Conservation (phyloP, 1,284 basidiomycete species). For the Malassezia cuniculi region DNA sequence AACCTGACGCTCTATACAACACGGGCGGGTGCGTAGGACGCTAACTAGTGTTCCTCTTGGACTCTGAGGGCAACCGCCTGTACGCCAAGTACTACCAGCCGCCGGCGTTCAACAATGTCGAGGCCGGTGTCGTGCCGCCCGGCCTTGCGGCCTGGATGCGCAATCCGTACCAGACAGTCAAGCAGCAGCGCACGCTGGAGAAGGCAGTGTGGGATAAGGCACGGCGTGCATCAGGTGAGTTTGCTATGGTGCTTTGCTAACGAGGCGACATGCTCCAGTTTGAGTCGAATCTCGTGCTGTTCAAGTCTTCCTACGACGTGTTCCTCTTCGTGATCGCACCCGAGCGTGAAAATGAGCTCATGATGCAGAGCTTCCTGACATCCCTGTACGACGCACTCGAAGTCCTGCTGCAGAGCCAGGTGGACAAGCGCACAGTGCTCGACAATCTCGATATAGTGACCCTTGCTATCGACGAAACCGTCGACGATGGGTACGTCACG, state of each 20-base stretch:
- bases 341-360: constrained; percentile 82
- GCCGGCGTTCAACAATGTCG: constrained; percentile 50
- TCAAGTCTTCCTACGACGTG: constrained; percentile 85
- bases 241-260: not conserved
- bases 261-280: constrained; percentile 73
- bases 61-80: constrained; percentile 83
- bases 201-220: constrained; percentile 82
- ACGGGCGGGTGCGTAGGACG: constrained; percentile 18
- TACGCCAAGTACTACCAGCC: constrained; percentile 86
- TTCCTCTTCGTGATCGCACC: constrained; percentile 88
- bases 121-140: constrained; percentile 14
- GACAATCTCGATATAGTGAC: constrained; percentile 90
- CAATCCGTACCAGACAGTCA: constrained; percentile 60
- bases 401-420: constrained; percentile 64
- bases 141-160: constrained; percentile 20
- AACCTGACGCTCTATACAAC: constrained; percentile 44
- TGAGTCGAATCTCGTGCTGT: constrained; percentile 78
- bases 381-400: constrained; percentile 76
- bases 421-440: constrained; percentile 86
- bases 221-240: constrained; percentile 24
- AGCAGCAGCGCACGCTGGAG: constrained; percentile 91
- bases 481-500: constrained; percentile 79
- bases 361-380: constrained; percentile 71
- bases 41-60: constrained; percentile 66
- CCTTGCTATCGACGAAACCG: constrained; percentile 86